phyloP scores from a whole-genome alignment of 2,329 filamentous ascomycete species.

The Simplicillium aogashimaense region DNA sequence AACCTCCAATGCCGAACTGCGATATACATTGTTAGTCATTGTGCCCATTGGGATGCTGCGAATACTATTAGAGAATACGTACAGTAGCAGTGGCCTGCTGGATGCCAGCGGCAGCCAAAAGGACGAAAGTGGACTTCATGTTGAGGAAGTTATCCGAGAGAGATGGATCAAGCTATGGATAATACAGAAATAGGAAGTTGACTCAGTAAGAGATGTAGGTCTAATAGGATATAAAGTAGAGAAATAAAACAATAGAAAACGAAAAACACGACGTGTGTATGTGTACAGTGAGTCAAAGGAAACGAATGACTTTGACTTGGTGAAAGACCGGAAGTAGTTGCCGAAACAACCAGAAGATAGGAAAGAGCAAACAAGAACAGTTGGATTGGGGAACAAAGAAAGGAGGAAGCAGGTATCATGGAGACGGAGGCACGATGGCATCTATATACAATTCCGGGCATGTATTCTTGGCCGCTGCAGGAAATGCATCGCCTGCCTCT shows the following conservation, averaged over 20 bases:
- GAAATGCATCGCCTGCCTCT: no score
- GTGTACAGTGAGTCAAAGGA: conserved; percentile 30
- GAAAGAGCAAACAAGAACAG: conserved; percentile 4
- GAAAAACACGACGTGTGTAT: conserved; percentile 19
- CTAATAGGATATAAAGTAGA: conserved; percentile 7
- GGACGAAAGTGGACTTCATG: conserved; percentile 41
- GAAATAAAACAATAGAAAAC: conserved; percentile 9
- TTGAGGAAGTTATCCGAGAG: conserved; percentile 13
- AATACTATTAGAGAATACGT: conserved; percentile 11
- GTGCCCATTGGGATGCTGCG: not conserved
- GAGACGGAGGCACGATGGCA: no score
- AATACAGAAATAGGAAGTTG: conserved; percentile 10
- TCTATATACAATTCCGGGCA: no score
- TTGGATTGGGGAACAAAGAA: not conserved
- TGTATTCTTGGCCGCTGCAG: no score
- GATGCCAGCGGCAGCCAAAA: conserved; percentile 40
- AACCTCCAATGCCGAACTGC: conserved; percentile 6
- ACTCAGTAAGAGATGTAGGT: conserved; percentile 5
- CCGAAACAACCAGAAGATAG: conserved; percentile 3
- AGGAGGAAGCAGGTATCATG: not conserved
- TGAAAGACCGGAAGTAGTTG: conserved; percentile 3
- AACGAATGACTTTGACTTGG: conserved; percentile 46
- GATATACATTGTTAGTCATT: conserved; percentile 5
- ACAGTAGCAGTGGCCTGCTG: conserved; percentile 39
- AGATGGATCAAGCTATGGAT: not conserved